Evolutionary conservation across 176 grass and related monocot genomes (phyloP).

Genomic region (Musa beccarii): DNA sequence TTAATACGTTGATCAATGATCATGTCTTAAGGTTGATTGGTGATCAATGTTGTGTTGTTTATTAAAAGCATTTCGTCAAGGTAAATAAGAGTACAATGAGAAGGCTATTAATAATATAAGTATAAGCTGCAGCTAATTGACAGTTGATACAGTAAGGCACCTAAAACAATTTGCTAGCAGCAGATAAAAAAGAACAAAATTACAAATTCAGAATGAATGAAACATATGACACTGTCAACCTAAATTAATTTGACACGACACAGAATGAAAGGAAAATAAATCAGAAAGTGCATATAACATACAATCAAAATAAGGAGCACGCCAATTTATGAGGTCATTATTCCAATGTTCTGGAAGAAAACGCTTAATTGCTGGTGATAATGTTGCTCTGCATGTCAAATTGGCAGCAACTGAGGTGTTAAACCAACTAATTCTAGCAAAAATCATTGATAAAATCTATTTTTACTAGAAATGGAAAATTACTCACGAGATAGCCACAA

Average conservation of each 20-base stretch:
- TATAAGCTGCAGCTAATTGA: too few relatives aligned
- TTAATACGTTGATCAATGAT: too few relatives aligned
- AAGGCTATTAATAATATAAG: too few relatives aligned
- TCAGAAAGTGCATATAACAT: slow-evolving; percentile 17
- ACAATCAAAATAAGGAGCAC: slow-evolving; percentile 56
- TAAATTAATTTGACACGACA: background rate
- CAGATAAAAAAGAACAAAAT: background rate
- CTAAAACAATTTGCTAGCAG: background rate
- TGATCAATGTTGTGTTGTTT: too few relatives aligned
- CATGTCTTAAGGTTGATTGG: too few relatives aligned
- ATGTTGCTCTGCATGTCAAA: slow-evolving; percentile 48
- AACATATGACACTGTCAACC: background rate
- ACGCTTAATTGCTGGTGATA: slow-evolving; percentile 66
- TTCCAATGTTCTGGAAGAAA: slow-evolving; percentile 88
- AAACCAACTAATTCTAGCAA: background rate
- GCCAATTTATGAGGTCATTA: slow-evolving; percentile 47
- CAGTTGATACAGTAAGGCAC: too few relatives aligned
- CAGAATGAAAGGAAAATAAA: background rate
- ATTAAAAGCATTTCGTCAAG: too few relatives aligned
- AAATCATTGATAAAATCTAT: background rate
- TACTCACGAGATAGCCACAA: slow-evolving; percentile 65
- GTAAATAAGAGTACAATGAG: too few relatives aligned
- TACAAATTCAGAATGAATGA: background rate
- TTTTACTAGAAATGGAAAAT: background rate
- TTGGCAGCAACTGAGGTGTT: background rate